phyloP scores from a whole-genome alignment of 352 stramenopile species.

The Pythium angustatum region DNA sequence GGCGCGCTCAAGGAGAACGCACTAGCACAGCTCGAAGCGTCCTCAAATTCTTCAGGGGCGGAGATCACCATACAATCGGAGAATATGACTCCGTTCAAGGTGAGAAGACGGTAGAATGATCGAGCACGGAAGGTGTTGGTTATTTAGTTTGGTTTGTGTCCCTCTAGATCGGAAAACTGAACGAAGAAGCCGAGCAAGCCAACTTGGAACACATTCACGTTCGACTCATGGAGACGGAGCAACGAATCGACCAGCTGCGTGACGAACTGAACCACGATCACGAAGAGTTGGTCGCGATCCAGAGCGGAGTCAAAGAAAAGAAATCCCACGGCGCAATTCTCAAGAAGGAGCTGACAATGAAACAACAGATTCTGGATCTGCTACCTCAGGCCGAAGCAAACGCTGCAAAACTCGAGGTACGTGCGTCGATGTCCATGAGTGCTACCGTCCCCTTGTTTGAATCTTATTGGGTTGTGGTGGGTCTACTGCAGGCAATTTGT shows the following conservation, averaged over 20 bases:
- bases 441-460: too few species aligned
- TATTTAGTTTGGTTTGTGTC: too few species aligned
- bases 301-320: slow-evolving; percentile 30
- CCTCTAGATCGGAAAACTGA: slow-evolving; percentile 4
- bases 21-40: background rate
- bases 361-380: slow-evolving; percentile 62
- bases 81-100: too few species aligned
- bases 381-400: slow-evolving; percentile 67
- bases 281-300: slow-evolving; percentile 12
- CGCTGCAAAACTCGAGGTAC: slow-evolving; percentile 64
- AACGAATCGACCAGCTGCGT: slow-evolving; percentile 21
- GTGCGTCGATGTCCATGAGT: background rate
- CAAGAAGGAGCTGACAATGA: slow-evolving; percentile 48
- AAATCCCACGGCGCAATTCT: slow-evolving; percentile 35
- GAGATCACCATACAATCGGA: too few species aligned
- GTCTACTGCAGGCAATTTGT: slow-evolving; percentile 43
- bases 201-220: slow-evolving; percentile 22
- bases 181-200: slow-evolving; percentile 23
- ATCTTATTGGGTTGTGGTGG: too few species aligned
- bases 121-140: background rate
- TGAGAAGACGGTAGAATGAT: background rate
- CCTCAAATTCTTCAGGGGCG: background rate
- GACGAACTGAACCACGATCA: slow-evolving; percentile 19
- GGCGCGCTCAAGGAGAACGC: slow-evolving; percentile 17
- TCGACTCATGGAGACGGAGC: slow-evolving; percentile 18